Evolutionary conservation across 2,329 filamentous ascomycete genomes (phyloP), one percentile per base, ranked within the genome.

Genomic region (Aquanectria penicillioides): DNA sequence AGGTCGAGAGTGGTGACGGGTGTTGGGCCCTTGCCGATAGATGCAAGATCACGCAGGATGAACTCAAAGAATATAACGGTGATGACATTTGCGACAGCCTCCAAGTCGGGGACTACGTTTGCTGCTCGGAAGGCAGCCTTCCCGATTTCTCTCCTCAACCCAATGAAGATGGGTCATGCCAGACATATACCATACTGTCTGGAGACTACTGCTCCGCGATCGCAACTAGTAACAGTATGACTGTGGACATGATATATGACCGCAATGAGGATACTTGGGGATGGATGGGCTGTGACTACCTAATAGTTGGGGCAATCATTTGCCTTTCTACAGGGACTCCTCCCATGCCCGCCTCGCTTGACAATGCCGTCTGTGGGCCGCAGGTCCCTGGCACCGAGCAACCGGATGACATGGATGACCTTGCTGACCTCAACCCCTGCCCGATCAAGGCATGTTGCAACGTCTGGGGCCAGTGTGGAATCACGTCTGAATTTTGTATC

Each of bases 401-500:
- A 5, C 29, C 29, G 29, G 29, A 12, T 5, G 29, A 13, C 15
- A 1, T 25, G 40, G 4, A 60, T 7, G 33, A 57, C 8, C 59
- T 72, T 0, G 50, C 60, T 2, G 41, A 61, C 3, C 54, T 75
- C 0, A 74, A 73, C 33, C 70, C 70, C 1, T 75, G 73, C 26
- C 70, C 68, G 1, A 61, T 74, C 5, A 71, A 72, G 9, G 69
- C 65, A 7, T 74, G 70, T 55, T 72, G 72, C 60, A 66, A 78
- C 56, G 67, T 73, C 47, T 80, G 75, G 73, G 80, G 78, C 6
- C 66, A 75, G 15, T 82, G 80, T 46, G 79, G 79, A 13, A 74
- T 70, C 5, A 77, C 75, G 0, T 43, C 50, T 0, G 77, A 77
- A 5, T 80, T 79, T 59, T 82, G 79, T 64, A 64, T 50, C 10